Percentiles rank a stretch among this genome's conserved stretches.
Evolutionary conservation across 2,329 filamentous ascomycete genomes (phyloP).

Genomic region (Botrytis paeoniae): DNA sequence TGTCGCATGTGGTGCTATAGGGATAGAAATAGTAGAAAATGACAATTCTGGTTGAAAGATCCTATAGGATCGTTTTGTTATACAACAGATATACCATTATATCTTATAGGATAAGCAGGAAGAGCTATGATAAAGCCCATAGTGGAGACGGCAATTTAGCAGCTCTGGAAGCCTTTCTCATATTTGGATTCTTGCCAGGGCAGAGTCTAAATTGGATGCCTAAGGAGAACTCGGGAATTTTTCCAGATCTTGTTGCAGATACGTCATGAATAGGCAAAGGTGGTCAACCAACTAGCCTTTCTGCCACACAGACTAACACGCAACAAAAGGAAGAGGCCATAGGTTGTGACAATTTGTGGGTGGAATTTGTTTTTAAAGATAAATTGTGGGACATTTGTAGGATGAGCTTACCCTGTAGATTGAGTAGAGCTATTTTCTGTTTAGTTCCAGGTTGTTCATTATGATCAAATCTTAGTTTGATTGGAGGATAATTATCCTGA

Average conservation of each 20-base stretch:
- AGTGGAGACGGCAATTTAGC: neutral
- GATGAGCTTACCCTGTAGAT: neutral
- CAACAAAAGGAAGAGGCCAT: neutral
- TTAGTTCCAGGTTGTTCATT: neutral
- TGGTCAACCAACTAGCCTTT: neutral
- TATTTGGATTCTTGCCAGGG: neutral
- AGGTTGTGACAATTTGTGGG: neutral
- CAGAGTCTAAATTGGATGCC: neutral
- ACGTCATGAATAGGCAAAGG: neutral
- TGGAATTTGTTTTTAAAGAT: neutral
- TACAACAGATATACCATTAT: neutral
- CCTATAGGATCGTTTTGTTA: neutral
- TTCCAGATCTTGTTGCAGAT: neutral
- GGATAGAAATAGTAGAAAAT: neutral
- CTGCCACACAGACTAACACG: neutral
- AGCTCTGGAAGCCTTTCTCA: neutral
- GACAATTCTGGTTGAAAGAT: neutral
- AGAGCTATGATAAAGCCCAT: neutral
- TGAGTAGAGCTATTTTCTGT: neutral
- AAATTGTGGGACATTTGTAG: no score
- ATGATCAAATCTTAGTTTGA: no score
- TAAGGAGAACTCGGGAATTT: neutral
- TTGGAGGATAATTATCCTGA: no score
- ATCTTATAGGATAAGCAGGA: neutral
- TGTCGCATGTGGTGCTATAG: neutral